Base-by-base conservation (phyloP, 2,329 filamentous ascomycete species). In the Aspergillus flavus region DNA sequence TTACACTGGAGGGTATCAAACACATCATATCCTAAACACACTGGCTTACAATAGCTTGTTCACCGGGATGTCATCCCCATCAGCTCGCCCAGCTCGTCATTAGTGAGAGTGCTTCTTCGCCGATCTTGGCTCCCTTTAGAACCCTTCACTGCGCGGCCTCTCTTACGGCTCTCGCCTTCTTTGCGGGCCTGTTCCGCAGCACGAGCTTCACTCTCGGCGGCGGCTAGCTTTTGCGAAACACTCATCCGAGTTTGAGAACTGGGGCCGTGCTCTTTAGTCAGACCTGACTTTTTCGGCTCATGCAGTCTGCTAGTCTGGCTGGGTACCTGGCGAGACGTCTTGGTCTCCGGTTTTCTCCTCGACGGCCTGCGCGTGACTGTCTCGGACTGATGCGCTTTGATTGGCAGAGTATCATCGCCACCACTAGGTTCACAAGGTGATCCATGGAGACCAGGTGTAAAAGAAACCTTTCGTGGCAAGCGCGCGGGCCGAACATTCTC, bases 91-190 rank as follows among this genome's bases (percentile, higher is more conserved):
- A 82, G 69, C 66, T 82, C 80, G 56, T 80, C 78, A 48, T 71
- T 77, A n/a, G 77, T 81, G 28, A 82, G 70, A 32, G 80, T 82
- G 61, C 80, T 82, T 53, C 80, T 74, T 63, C 80, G 74, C 52
- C 75, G 72, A 39, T 71, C 74, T 26, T 71, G 69, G 53, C 72
- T 71, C 57, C 72, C 69, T 58, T 66, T 69, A 45, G 69, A 66
- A 54, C 56, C 64, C 64, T 73, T 75, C 23, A 71, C 71, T 14
- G 67, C 70, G 57, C 70, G 76, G 64, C 66, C 76, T 67, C 76
- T 68, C 63, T 79, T 79, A 50, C 75, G 74, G 61, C 72, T 73
- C 59, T 78, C 75, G 36, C 68, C 67, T 61, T 75, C 75, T 63
- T 74, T 74, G 56, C 72, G 71, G 23, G 71, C 66, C 65, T 72